Evolutionary conservation across 1,284 basidiomycete species (phyloP), one percentile per base, ranked within the genome.

Genomic region (Albatrellus sp.): DNA sequence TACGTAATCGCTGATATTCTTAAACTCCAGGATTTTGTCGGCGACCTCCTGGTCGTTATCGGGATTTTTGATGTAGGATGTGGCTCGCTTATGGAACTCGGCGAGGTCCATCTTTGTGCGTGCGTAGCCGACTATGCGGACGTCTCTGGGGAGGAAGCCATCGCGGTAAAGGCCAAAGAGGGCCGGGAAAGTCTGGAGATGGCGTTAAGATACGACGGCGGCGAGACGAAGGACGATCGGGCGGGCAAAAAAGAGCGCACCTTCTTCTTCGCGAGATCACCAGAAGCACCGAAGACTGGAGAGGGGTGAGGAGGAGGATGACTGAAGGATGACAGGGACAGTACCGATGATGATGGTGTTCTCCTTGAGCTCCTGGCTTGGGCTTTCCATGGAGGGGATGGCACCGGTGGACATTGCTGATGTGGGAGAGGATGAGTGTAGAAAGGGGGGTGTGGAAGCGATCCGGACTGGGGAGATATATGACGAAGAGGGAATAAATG

Each of bases 211-310:
- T n/a, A 8, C 19, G 24, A 10, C 40, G n/a, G 2, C 30, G 13
- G 24, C 17, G 29, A 44, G 30, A 33, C 11, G 32, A 30, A n/a
- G 42, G 40, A 37, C 17, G 47, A 45, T 31, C 24, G 24, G 24
- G 4, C 24, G 24, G 24, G 24, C 24, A 24, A 24, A 24, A 7
- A 24, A 24, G 24, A 11, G 34, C 65, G 42, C 42, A 87, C 92
- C 78, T 98, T 98, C 73, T 98, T 98, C 84, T 97, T 97, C 49
- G 94, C 96, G 42, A 98, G 74, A 72, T 98, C 94, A 43, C 94
- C 94, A 48, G 90, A 96, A 17, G 94, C 94, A 49, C 96, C 96
- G 49, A 96, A 79, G 46, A 98, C 94, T 92, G 57, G 30, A 42
- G 44, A 17, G 14, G 40, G 24, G 32, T 46, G 13, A 42, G 43